A percentile compares a stretch with the other conserved stretches of the same genome.
Conservation (phyloP, 1,284 basidiomycete species). For the Ustilago xerochloae region DNA sequence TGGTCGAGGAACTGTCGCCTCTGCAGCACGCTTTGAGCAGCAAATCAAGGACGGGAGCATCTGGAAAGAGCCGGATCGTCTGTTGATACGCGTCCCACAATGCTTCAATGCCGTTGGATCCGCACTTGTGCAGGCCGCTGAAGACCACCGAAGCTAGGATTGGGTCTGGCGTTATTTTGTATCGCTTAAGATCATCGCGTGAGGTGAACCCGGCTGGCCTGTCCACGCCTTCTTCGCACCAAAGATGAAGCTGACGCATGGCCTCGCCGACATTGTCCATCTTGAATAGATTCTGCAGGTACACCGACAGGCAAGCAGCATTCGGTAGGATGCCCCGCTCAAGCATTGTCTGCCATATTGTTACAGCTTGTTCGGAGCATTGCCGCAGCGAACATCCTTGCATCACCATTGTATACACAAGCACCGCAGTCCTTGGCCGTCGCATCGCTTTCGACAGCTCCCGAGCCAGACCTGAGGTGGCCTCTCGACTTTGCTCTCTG, state of each 20-base stretch:
- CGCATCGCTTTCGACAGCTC: constrained; percentile 3
- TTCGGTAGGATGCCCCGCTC: constrained; percentile 26
- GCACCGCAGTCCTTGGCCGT: constrained; percentile 1
- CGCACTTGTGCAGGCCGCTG: constrained; percentile 24
- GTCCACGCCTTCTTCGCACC: constrained; percentile 33
- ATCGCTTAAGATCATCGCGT: background rate
- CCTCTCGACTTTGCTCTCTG: background rate
- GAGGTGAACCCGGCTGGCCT: background rate
- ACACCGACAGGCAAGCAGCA: constrained; percentile 12
- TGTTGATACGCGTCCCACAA: constrained; percentile 35
- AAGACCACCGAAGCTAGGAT: constrained; percentile 36
- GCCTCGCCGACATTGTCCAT: constrained; percentile 16
- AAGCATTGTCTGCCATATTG: constrained; percentile 34
- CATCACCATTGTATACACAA: constrained; percentile 34
- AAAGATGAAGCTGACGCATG: constrained; percentile 27
- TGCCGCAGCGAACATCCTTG: constrained; percentile 20
- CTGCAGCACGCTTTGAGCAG: constrained; percentile 32
- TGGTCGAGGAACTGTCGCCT: background rate
- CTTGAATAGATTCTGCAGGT: constrained; percentile 31
- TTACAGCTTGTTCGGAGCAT: constrained; percentile 8
- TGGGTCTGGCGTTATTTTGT: constrained; percentile 18
- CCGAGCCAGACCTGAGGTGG: background rate
- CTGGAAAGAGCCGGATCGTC: constrained; percentile 33
- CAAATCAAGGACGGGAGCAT: constrained; percentile 31
- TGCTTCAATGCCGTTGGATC: constrained; percentile 16